Percentiles rank a stretch among this genome's conserved stretches.
These are phyloP conservation scores for Hura crepitans DNA, from an alignment of 441 rosid genomes.

Conservation along the genomic window DNA sequence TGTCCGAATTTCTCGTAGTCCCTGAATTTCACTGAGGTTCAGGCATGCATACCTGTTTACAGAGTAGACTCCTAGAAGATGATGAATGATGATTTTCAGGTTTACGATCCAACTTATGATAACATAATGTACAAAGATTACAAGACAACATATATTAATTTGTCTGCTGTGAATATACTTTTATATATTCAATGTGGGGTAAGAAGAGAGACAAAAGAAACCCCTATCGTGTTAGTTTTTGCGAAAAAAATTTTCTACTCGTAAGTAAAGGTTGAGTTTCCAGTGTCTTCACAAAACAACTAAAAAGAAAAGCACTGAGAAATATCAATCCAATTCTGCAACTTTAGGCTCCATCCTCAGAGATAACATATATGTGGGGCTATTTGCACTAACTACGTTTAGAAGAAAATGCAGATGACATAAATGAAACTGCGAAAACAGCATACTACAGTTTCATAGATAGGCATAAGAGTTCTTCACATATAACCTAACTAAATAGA, in stretches of 20 bases:
- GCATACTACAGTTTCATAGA: not conserved
- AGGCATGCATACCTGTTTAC: conserved; percentile 54
- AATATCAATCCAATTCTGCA: not conserved
- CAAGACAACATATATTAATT: not conserved
- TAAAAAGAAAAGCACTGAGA: not conserved
- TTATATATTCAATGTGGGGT: not conserved
- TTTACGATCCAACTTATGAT: conserved; percentile 13
- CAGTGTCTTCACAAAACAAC: not conserved
- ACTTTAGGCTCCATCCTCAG: not conserved
- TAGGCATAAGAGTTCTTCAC: not conserved
- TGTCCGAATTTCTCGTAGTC: conserved; percentile 53
- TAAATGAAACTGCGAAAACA: not conserved
- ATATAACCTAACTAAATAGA: conserved; percentile 1
- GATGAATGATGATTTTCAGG: conserved; percentile 15
- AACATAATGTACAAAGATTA: not conserved
- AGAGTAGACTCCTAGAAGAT: conserved; percentile 22
- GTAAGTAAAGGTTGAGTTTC: too few relatives aligned
- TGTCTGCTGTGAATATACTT: not conserved
- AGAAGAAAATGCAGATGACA: not conserved
- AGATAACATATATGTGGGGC: not conserved
- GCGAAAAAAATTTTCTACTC: too few relatives aligned
- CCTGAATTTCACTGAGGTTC: conserved; percentile 54
- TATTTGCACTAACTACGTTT: not conserved
- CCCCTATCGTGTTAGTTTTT: not conserved
- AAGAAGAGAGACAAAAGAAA: conserved; percentile 1